phyloP scores from a whole-genome alignment of 2,329 filamentous ascomycete species.

The Helminthosporium solani region DNA sequence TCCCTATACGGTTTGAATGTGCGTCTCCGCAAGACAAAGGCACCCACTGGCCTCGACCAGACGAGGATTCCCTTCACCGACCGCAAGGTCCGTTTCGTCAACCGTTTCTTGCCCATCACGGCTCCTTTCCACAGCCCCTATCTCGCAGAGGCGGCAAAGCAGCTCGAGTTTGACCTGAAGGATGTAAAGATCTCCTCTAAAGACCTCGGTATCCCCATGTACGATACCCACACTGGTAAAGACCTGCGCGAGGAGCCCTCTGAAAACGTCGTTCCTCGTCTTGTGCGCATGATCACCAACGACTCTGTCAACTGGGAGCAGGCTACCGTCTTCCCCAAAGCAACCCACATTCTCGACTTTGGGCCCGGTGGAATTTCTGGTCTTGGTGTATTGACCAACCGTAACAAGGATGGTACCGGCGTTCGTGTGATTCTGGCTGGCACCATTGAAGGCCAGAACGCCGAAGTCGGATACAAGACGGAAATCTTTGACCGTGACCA shows the following conservation, averaged over 20 bases:
- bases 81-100: slow-evolving; percentile 93
- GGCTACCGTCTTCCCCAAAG: slow-evolving; percentile 84
- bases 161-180: slow-evolving; percentile 85
- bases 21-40: slow-evolving; percentile 94
- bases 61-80: slow-evolving; percentile 92
- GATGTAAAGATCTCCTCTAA: slow-evolving; percentile 73
- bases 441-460: slow-evolving; percentile 84
- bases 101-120: slow-evolving; percentile 95
- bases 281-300: slow-evolving; percentile 90
- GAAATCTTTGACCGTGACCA: slow-evolving; percentile 97
- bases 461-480: slow-evolving; percentile 94
- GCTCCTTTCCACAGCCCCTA: slow-evolving; percentile 98
- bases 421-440: slow-evolving; percentile 95
- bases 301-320: slow-evolving; percentile 96
- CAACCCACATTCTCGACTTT: slow-evolving; percentile 95
- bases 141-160: slow-evolving; percentile 74
- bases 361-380: slow-evolving; percentile 96
- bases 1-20: slow-evolving; percentile 95
- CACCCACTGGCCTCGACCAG: slow-evolving; percentile 94
- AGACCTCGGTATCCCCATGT: slow-evolving; percentile 80
- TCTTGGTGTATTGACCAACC: slow-evolving; percentile 91
- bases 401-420: slow-evolving; percentile 98
- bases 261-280: slow-evolving; percentile 78
- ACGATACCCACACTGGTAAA: slow-evolving; percentile 74
- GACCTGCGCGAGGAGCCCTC: slow-evolving; percentile 70